Percentiles rank a stretch among this genome's conserved stretches.
phyloP scores from a whole-genome alignment of 345 rosid genomes.

The Gossypium bickii region DNA sequence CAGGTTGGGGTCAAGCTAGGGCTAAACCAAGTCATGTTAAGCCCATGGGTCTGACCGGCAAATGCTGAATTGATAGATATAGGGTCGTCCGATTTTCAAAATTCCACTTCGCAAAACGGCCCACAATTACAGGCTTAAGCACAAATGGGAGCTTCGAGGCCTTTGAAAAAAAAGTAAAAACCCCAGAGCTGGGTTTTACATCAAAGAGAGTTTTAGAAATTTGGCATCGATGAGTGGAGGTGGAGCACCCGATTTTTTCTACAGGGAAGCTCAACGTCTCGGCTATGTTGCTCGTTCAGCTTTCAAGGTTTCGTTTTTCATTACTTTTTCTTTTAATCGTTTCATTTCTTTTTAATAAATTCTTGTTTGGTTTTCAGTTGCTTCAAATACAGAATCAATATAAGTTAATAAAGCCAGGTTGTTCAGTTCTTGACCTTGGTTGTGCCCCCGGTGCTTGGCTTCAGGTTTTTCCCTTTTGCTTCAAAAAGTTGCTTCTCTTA shows the following conservation, averaged over 20 bases:
- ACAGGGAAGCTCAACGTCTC: conserved; percentile 94
- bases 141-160: no score
- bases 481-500: neutral
- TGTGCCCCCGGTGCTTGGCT: conserved; percentile 99
- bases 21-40: no score
- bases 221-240: conserved; percentile 54
- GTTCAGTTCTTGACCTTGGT: conserved; percentile 91
- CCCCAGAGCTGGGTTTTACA: neutral
- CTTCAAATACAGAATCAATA: conserved; percentile 86
- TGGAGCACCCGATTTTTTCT: conserved; percentile 91
- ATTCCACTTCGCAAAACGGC: neutral
- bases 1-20: no score
- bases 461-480: conserved; percentile 42
- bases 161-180: no score
- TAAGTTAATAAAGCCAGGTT: conserved; percentile 73
- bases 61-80: no score
- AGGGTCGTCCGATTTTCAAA: no score
- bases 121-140: neutral
- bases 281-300: conserved; percentile 98
- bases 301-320: conserved; percentile 57
- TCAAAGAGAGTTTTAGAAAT: neutral
- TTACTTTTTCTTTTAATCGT: neutral
- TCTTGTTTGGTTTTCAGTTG: conserved; percentile 43
- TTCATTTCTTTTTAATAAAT: neutral
- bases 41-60: no score